Base-by-base conservation (phyloP, 2,329 filamentous ascomycete species). In the Fusarium staphyleae region DNA sequence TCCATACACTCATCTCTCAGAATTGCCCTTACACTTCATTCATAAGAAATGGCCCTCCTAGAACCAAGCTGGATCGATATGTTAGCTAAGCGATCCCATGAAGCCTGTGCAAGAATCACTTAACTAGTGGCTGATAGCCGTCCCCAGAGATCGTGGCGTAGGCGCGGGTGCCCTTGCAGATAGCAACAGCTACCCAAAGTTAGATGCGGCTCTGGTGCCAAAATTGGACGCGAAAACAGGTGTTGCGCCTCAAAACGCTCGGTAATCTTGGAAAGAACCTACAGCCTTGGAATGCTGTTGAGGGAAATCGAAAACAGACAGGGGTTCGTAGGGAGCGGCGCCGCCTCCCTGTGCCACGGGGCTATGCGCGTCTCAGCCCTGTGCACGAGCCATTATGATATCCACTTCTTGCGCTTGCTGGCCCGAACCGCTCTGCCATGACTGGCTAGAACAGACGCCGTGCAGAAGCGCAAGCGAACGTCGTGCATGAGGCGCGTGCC, bases 401-500 rank as follows among this genome's bases (percentile, higher is more conserved):
- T 18, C 42, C 48, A 43, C 19, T 18, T 16, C 30, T 26, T 37
- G 29, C 35, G 29, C n/a, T 13, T 30, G 16, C 37, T 22, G 19
- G 19, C 19, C 22, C 16, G 12, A 42, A 16, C 24, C 10, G 13
- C 28, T 11, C 24, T 29, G 28, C 12, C 16, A 34, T 64, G 30
- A 66, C 13, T 66, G 62, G 64, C 1, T 46, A 15, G 19, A 36
- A 57, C 42, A 67, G 51, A 29, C 64, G 64, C 64, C 15, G 43
- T 42, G 47, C 48, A 57, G 46, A 48, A 52, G 52, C 52, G 47
- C 56, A 44, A 29, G 37, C 44, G 40, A 37, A 30, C 26, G 35
- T 26, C 49, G 12, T 52, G 43, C 52, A 55, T 48, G 47, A 47
- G 44, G 45, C 39, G 46, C 52, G 24, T 33, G 32, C 33, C 42